These are phyloP conservation scores for Chrysopogon serrulatus DNA, from an alignment of 176 grass and related monocot species.

Conservation along the genomic window DNA sequence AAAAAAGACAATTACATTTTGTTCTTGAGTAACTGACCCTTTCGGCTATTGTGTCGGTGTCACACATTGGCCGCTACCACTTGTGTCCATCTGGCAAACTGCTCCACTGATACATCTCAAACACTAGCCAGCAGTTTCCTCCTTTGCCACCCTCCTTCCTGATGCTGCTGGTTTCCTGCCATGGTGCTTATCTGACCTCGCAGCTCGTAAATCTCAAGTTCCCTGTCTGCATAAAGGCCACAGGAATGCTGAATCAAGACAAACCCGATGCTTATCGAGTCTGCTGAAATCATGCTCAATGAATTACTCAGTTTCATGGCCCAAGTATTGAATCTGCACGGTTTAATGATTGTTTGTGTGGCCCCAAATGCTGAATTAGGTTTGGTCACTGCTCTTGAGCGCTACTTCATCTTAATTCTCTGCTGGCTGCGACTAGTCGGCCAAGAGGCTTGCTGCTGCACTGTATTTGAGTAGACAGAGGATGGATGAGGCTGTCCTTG, in stretches of 20 bases:
- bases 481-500: not conserved
- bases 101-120: not conserved
- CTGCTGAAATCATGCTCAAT: not conserved
- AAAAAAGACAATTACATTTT: not conserved
- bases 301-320: not conserved
- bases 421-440: not conserved
- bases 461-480: not conserved
- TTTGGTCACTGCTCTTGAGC: not conserved
- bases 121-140: not conserved
- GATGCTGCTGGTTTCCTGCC: not conserved
- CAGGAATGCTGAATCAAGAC: not conserved
- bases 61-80: not conserved
- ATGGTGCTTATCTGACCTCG: not conserved
- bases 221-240: not conserved
- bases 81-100: not conserved
- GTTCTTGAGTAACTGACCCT: not conserved
- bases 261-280: not conserved
- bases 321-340: not conserved
- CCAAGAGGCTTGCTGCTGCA: not conserved
- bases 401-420: not conserved
- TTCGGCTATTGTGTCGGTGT: not conserved
- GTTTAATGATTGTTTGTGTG: not conserved
- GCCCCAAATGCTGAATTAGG: not conserved
- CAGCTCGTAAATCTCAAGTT: not conserved
- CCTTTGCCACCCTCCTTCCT: not conserved